phyloP scores from a whole-genome alignment of 2,329 filamentous ascomycete species.

The Phialocephala subalpina region DNA sequence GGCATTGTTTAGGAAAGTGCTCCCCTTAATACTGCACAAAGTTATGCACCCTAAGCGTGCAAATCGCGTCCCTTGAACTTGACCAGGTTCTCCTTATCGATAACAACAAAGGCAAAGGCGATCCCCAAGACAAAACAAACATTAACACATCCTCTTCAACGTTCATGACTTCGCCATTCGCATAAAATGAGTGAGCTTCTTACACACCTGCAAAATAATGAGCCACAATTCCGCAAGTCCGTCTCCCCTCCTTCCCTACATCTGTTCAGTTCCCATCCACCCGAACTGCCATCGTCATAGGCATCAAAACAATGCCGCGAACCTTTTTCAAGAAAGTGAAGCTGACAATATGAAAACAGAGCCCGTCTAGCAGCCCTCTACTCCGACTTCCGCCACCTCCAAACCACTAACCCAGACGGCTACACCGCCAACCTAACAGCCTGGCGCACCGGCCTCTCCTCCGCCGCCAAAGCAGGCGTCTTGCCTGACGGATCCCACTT shows the following conservation, averaged over 20 bases:
- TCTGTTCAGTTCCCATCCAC: neutral
- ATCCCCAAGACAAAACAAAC: conserved; percentile 13
- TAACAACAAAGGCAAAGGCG: conserved; percentile 26
- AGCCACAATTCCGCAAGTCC: conserved; percentile 68
- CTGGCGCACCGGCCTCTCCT: conserved; percentile 79
- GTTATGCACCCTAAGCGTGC: neutral
- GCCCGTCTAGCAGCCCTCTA: conserved; percentile 85
- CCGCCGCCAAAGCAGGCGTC: conserved; percentile 69
- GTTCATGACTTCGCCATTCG: conserved; percentile 5
- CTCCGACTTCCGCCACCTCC: conserved; percentile 82
- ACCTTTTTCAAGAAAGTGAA: neutral
- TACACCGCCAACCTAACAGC: conserved; percentile 81
- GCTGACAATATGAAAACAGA: conserved; percentile 50
- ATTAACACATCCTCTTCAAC: conserved; percentile 4
- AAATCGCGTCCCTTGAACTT: conserved; percentile 12
- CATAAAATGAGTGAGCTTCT: conserved; percentile 70
- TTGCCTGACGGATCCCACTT: conserved; percentile 56
- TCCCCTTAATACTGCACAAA: neutral
- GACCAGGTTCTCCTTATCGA: conserved; percentile 18
- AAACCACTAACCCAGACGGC: conserved; percentile 82
- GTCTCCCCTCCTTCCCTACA: conserved; percentile 22
- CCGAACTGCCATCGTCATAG: neutral
- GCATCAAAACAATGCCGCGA: neutral
- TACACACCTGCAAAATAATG: conserved; percentile 67
- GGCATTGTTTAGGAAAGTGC: neutral